Evolutionary conservation across 345 rosid species (phyloP).

Genomic region (Viola odorata): DNA sequence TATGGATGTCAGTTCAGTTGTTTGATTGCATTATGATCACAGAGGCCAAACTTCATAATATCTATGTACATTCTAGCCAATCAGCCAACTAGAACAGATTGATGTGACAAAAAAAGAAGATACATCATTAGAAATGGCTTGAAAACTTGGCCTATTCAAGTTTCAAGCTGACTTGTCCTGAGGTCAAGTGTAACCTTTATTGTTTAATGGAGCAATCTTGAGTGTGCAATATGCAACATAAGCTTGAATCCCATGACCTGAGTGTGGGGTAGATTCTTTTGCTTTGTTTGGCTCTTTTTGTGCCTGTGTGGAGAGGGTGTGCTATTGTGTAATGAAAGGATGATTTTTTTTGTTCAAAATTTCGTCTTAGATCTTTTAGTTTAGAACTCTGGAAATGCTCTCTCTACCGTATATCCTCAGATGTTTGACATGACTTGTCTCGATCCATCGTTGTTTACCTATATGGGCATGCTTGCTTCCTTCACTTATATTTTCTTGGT

Average conservation of each 20-base stretch:
- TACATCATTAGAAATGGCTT: too few relatives aligned
- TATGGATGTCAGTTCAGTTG: background rate
- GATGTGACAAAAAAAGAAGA: too few relatives aligned
- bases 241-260: too few relatives aligned
- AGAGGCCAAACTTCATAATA: background rate
- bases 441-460: background rate
- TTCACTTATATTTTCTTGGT: background rate
- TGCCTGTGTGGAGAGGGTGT: too few relatives aligned
- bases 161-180: too few relatives aligned
- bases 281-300: too few relatives aligned
- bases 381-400: background rate
- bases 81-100: background rate
- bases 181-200: too few relatives aligned
- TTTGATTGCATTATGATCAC: background rate
- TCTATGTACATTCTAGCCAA: background rate
- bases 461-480: background rate
- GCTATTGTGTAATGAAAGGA: background rate
- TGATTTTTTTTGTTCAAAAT: background rate
- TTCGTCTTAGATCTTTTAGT: background rate
- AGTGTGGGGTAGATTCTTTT: too few relatives aligned
- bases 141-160: too few relatives aligned
- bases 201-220: too few relatives aligned
- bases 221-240: too few relatives aligned
- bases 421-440: background rate
- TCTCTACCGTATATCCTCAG: background rate